Base-by-base conservation (phyloP, 495 filamentous ascomycete genomes). In the Aspergillus wentii region DNA sequence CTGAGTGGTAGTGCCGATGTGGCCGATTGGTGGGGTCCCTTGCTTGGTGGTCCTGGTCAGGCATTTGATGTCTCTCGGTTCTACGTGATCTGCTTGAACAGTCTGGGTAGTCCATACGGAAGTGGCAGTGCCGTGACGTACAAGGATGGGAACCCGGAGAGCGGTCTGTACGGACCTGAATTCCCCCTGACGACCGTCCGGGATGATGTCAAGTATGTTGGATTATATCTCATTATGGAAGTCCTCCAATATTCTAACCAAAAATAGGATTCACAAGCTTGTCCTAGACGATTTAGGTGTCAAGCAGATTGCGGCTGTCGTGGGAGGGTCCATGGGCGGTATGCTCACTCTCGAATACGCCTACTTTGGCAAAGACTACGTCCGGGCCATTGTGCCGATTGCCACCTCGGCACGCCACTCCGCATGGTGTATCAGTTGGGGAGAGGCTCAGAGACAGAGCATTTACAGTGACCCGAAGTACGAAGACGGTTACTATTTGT, bases 351-450 rank as follows among this genome's bases (percentile, higher is more conserved):
- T 98, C 14, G 92, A 98, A 61, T 98, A 94, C 73, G 86, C 92
- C 31, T 98, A 94, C 64, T 88, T 95, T 53, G 92, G 92, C 41
- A 85, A 85, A 56, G 86, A 94, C 48, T 96, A 96, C 51, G 90
- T 98, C 19, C 83, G 85, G 22, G 76, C 80, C 28, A 86, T 98
- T 56, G 84, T 97, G 18, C 88, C 92, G 3, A 94, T 98, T 48
- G 92, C 92, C 17, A 97, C 92, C 14, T 96, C 91, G 4, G 86
- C 87, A 34, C 79, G 87, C 8, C 92, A 97, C 55, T 95, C 89
- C 44, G 92, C 92, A n/a, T 98, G 92, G 92, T 87, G 92, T 27
- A 98, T 98, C 50, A 95, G 88, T 62, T 97, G 92, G 92, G 90
- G 92, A 28, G 92, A 98, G 61, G 91, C 92, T 16, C 92, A 98